phyloP scores from a whole-genome alignment of 495 filamentous ascomycete species.

The Saxophila tyrrhenica region DNA sequence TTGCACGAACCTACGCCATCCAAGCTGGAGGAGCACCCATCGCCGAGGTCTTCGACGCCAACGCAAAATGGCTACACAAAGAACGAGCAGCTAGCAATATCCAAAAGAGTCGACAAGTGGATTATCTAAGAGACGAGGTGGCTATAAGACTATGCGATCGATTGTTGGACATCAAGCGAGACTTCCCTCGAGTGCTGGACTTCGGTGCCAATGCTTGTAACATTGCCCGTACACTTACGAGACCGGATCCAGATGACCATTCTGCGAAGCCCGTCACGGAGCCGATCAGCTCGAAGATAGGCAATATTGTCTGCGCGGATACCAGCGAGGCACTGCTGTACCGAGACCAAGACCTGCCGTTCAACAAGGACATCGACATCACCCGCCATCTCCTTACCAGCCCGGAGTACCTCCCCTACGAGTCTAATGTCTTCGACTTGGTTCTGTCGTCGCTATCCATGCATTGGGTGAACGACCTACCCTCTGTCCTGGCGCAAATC shows the following conservation, averaged over 20 bases:
- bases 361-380: constrained; percentile 60
- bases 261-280: constrained; percentile 41
- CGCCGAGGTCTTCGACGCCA: constrained; percentile 82
- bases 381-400: constrained; percentile 56
- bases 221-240: constrained; percentile 68
- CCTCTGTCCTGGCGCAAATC: constrained; percentile 66
- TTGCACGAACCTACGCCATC: constrained; percentile 52
- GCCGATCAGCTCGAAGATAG: constrained; percentile 55
- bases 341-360: constrained; percentile 66
- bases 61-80: constrained; percentile 78
- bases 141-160: constrained; percentile 76
- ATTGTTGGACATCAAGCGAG: constrained; percentile 85
- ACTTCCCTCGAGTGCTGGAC: constrained; percentile 76
- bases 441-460: constrained; percentile 77
- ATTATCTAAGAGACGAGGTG: constrained; percentile 89
- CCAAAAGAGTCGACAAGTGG: constrained; percentile 61
- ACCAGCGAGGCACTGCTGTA: constrained; percentile 66
- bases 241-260: constrained; percentile 45
- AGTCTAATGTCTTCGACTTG: constrained; percentile 69
- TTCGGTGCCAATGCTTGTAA: constrained; percentile 93
- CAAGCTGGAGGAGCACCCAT: constrained; percentile 63
- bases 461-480: constrained; percentile 98
- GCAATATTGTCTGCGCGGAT: constrained; percentile 66
- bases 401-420: constrained; percentile 67
- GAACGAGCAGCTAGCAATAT: constrained; percentile 67